These are phyloP conservation scores for Sesbania bispinosa DNA, from an alignment of 306 rosid genomes.

Conservation along the genomic window DNA sequence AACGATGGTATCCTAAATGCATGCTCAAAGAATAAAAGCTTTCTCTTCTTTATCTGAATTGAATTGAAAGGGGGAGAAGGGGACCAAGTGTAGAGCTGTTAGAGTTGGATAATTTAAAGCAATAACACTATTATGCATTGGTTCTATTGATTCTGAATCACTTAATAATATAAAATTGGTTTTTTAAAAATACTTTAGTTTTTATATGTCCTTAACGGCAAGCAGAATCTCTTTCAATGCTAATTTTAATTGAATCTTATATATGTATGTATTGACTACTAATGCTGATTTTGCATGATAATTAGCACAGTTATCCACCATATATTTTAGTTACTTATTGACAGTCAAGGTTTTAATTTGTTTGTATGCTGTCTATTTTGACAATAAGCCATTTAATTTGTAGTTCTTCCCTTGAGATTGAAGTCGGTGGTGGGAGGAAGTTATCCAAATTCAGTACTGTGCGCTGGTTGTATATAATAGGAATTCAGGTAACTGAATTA, in stretches of 20 bases:
- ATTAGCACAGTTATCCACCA: background rate
- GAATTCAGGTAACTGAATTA: slow-evolving; percentile 69
- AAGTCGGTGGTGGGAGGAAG: slow-evolving; percentile 96
- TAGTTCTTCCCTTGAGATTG: slow-evolving; percentile 87
- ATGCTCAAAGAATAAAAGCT: too few species aligned
- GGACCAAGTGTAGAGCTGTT: background rate
- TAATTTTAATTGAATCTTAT: background rate
- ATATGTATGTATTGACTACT: background rate
- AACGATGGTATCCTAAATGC: too few species aligned
- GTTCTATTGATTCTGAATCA: background rate
- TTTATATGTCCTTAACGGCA: background rate
- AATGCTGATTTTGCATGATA: background rate
- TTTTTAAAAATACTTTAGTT: background rate
- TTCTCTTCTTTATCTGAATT: too few species aligned
- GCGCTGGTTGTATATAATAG: slow-evolving; percentile 81
- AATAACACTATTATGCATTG: background rate
- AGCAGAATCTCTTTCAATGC: slow-evolving; percentile 3
- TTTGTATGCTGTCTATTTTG: slow-evolving; percentile 26
- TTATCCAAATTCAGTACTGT: slow-evolving; percentile 79
- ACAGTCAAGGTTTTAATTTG: background rate
- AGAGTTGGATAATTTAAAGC: background rate
- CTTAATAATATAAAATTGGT: background rate
- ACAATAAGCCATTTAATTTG: slow-evolving; percentile 32
- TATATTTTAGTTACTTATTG: slow-evolving; percentile 8
- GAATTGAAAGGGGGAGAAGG: background rate